phyloP scores from a whole-genome alignment of 768 basidiomycete genomes.

The Postia placenta region DNA sequence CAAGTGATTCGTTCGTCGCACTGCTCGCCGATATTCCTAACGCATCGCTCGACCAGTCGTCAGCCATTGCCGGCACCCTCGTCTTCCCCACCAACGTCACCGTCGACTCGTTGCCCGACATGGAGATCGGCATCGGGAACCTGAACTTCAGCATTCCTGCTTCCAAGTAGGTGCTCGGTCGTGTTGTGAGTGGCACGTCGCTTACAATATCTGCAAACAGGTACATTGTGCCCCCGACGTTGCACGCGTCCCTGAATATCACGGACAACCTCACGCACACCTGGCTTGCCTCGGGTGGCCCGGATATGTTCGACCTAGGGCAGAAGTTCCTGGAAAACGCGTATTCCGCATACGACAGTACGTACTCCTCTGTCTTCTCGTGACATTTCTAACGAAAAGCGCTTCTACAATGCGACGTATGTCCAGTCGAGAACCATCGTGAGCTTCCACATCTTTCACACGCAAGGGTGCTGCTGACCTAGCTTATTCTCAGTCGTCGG shows the following conservation, averaged over 20 bases:
- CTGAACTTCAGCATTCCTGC: background rate
- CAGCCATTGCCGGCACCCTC: background rate
- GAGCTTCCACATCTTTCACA: background rate
- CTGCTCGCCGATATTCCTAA: background rate
- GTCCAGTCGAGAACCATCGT: background rate
- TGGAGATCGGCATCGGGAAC: constrained; percentile 1
- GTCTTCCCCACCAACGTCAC: constrained; percentile 1
- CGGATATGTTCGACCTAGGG: background rate
- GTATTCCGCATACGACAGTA: constrained; percentile 3
- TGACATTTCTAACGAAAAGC: background rate
- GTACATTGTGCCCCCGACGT: background rate
- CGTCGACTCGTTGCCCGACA: background rate
- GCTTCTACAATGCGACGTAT: background rate
- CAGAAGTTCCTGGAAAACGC: constrained; percentile 4
- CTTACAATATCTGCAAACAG: background rate
- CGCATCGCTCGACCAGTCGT: background rate
- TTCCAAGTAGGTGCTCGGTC: background rate
- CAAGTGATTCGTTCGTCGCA: background rate
- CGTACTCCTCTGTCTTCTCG: background rate
- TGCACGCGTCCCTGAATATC: constrained; percentile 1
- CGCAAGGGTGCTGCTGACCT: background rate
- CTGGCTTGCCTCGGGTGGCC: background rate
- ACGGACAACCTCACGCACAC: constrained; percentile 1
- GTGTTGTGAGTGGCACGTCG: background rate
- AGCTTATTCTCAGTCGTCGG: background rate